Evolutionary conservation across 768 basidiomycete genomes (phyloP).

Genomic region (Kondoa malvinella): DNA sequence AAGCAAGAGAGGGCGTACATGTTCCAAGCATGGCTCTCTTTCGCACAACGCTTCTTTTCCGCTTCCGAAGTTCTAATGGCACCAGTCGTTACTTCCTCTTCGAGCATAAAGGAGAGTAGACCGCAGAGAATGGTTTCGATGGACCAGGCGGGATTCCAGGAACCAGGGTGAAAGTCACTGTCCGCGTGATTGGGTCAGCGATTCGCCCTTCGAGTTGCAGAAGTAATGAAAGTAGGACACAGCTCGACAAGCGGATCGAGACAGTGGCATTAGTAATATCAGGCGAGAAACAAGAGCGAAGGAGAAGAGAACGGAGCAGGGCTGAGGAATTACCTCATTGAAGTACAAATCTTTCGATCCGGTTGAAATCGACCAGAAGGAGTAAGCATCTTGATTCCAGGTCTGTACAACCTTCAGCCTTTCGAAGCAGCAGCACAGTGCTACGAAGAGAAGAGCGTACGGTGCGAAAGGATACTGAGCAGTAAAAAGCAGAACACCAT

Average conservation of each 20-base stretch:
- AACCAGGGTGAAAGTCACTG: constrained; percentile 78
- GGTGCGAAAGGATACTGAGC: constrained; percentile 18
- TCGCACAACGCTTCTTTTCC: constrained; percentile 62
- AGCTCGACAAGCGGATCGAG: too few relatives aligned
- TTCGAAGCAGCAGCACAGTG: background rate
- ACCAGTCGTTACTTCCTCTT: constrained; percentile 92
- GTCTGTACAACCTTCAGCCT: too few relatives aligned
- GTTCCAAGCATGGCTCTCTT: constrained; percentile 73
- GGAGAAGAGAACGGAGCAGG: too few relatives aligned
- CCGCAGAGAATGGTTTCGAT: constrained; percentile 67
- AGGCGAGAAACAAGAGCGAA: too few relatives aligned
- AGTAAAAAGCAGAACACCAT: constrained; percentile 16
- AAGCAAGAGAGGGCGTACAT: constrained; percentile 40
- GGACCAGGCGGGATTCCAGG: constrained; percentile 92
- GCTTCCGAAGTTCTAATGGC: constrained; percentile 61
- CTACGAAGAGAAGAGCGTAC: background rate
- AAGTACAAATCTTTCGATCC: constrained; percentile 72
- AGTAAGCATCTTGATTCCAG: constrained; percentile 55
- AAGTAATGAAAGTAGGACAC: too few relatives aligned
- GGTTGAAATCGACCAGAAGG: constrained; percentile 65
- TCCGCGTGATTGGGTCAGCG: background rate
- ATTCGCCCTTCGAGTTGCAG: background rate
- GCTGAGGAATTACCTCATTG: constrained; percentile 45
- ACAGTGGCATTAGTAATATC: too few relatives aligned
- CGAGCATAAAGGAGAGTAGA: constrained; percentile 80